These are phyloP conservation scores for Cladosporium sp. DNA, from an alignment of 2,329 filamentous ascomycete species.

Conservation along the genomic window DNA sequence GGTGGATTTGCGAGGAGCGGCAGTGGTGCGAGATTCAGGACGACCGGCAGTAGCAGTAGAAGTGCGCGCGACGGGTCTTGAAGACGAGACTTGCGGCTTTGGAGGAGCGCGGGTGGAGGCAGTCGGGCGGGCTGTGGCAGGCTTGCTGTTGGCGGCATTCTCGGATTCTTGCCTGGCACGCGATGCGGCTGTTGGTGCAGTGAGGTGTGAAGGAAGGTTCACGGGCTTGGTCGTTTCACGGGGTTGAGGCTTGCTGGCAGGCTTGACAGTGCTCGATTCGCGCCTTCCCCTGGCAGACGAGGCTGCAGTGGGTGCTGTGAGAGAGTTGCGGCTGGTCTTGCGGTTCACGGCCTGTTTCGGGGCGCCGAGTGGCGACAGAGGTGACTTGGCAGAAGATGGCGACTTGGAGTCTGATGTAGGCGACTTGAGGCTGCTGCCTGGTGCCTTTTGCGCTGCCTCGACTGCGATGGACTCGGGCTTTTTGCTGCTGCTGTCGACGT, in stretches of 20 bases:
- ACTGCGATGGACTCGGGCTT: conserved; percentile 19
- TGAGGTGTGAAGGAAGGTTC: conserved; percentile 62
- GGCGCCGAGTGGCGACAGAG: conserved; percentile 7
- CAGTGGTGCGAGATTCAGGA: conserved; percentile 43
- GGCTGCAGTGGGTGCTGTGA: conserved; percentile 31
- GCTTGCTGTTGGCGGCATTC: not conserved
- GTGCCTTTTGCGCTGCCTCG: conserved; percentile 17
- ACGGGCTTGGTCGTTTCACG: conserved; percentile 67
- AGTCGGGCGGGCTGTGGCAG: conserved; percentile 17
- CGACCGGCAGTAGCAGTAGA: conserved; percentile 31
- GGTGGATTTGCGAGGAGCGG: conserved; percentile 31
- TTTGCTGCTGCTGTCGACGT: conserved; percentile 4
- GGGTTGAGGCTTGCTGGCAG: conserved; percentile 39
- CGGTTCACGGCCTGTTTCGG: conserved; percentile 12
- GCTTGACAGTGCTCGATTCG: conserved; percentile 18
- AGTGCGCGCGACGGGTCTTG: conserved; percentile 32
- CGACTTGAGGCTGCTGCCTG: conserved; percentile 16
- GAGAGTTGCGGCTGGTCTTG: conserved; percentile 30
- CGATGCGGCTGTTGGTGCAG: conserved; percentile 65
- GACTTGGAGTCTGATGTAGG: conserved; percentile 14
- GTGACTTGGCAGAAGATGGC: conserved; percentile 12
- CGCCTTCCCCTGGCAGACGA: conserved; percentile 24
- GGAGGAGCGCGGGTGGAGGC: conserved; percentile 9
- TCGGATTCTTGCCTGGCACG: conserved; percentile 53
- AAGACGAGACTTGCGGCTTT: conserved; percentile 22